Evolutionary conservation across 176 grass and related monocot genomes (phyloP), one percentile per base, ranked within the genome.

Genomic region (Poa annua): DNA sequence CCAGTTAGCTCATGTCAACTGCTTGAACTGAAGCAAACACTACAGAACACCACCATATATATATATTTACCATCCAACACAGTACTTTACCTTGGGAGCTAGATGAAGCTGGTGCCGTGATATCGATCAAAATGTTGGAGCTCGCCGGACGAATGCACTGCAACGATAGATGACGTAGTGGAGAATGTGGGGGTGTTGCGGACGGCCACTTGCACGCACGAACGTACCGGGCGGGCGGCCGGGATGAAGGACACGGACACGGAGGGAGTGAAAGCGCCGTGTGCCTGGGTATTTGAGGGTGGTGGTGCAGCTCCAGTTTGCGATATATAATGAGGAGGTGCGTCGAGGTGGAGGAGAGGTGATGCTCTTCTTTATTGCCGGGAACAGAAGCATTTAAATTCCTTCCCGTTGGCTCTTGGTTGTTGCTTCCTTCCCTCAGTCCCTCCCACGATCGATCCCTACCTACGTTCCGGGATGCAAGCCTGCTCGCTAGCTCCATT

Each of bases 321-420:
- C 52, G 70, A 90, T 96, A 87, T 96, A 96, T 92, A 96, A 95
- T 39, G 84, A 84, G 65, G 86, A 22, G 62, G 21, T 49, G 57
- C 44, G 65, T 21, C 11, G 71, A 64, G 47, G 21, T 78, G 83
- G 88, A 74, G 71, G 88, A 74, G 71, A 92, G 78, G 85, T 76
- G 76, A 92, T 85, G 90, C 21, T 90, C 84, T 96, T 90, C 88
- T 90, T 96, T 90, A 90, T 82, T 90, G 80, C 83, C 88, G 72
- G 69, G 85, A 84, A 42, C 84, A 90, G 79, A 51, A 53, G 78
- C 78, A 84, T 86, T 94, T 89, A 91, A 86, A 86, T 47, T 81
- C 70, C 70, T 73, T 8, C 54, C 41, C 9, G 8, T 42, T 42
- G 1, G 41, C 34, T 78, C n/a, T n/a, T n/a, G 2, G 29, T 2